Evolutionary conservation across 495 filamentous ascomycete species (phyloP), one percentile per base, ranked within the genome.

Genomic region (Mytilinidion resinicola): DNA sequence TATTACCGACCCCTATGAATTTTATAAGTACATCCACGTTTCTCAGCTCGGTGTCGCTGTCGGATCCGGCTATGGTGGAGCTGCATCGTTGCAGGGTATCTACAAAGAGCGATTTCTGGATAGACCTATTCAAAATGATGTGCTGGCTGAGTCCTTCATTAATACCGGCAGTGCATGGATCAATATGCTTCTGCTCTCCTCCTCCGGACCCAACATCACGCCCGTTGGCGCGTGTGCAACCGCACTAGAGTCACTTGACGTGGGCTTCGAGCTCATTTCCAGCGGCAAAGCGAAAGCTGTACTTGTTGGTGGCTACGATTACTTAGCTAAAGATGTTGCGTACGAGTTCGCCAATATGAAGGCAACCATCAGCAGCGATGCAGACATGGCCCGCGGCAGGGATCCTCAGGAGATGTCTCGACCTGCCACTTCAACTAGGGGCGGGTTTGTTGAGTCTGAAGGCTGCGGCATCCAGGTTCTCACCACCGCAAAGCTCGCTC

Each of bases 311-410:
- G 92, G 92, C 47, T 95, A 96, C 69, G 92, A 97, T 75, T 92
- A 97, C 74, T 96, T 97, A 79, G 89, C 92, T 61, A 91, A 97
- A 74, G 92, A 97, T 74, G 92, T 91, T 51, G 96, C 92, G 4
- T 96, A 95, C 63, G 92, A 97, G 72, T 97, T 97, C 69, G 92
- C 91, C 78, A 97, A 97, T 75, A 97, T 97, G 92, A 92, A 93
- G 73, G 92, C 92, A 20, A 97, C 92, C 39, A 93, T 87, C 77
- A 96, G 95, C 64, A 88, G 90, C 34, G 85, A 95, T 47, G 89
- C 95, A 54, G 92, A 96, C 66, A 87, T 96, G 65, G 89, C 86
- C 4, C 90, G 95, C 64, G 92, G 92, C 33, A 86, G 92, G 61
- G 95, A 90, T 37, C 92, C 92, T 0, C 82, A 83, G 67, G 92